These are phyloP conservation scores for Dictyophora rubrovolvata DNA, from an alignment of 768 basidiomycete genomes.

Conservation along the genomic window DNA sequence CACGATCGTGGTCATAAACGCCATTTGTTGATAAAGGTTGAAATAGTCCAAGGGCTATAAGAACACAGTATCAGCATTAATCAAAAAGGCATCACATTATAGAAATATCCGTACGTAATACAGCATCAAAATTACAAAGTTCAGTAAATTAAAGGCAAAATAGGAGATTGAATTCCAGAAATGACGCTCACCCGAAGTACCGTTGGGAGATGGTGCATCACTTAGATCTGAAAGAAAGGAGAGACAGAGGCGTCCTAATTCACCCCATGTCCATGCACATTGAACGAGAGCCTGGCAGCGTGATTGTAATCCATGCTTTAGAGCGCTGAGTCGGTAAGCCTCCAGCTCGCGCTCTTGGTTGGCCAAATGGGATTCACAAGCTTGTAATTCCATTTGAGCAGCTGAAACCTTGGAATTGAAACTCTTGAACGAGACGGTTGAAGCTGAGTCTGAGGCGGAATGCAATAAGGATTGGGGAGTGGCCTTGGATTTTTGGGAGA, in stretches of 20 bases:
- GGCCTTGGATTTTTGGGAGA: constrained; percentile 43
- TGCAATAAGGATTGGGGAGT: constrained; percentile 30
- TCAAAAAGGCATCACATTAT: background rate
- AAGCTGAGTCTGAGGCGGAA: constrained; percentile 17
- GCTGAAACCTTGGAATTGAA: constrained; percentile 40
- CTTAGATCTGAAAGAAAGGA: constrained; percentile 27
- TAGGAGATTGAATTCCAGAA: background rate
- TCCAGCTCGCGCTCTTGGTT: constrained; percentile 58
- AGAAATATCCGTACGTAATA: constrained; percentile 2
- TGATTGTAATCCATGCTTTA: constrained; percentile 50
- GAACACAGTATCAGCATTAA: background rate
- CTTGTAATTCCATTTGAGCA: constrained; percentile 71
- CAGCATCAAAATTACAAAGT: background rate
- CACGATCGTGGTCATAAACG: constrained; percentile 19
- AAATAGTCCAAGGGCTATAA: background rate
- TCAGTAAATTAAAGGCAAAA: background rate
- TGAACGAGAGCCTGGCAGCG: constrained; percentile 58
- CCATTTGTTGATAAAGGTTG: constrained; percentile 7
- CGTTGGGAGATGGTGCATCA: background rate
- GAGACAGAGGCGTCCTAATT: constrained; percentile 56
- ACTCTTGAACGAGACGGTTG: constrained; percentile 10
- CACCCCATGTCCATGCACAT: constrained; percentile 58
- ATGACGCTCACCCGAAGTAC: constrained; percentile 22
- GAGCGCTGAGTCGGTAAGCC: constrained; percentile 37
- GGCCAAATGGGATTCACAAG: constrained; percentile 68